Evolutionary conservation across 2,329 filamentous ascomycete species (phyloP), one percentile per base, ranked within the genome.

Genomic region (Claviceps humidiphila): DNA sequence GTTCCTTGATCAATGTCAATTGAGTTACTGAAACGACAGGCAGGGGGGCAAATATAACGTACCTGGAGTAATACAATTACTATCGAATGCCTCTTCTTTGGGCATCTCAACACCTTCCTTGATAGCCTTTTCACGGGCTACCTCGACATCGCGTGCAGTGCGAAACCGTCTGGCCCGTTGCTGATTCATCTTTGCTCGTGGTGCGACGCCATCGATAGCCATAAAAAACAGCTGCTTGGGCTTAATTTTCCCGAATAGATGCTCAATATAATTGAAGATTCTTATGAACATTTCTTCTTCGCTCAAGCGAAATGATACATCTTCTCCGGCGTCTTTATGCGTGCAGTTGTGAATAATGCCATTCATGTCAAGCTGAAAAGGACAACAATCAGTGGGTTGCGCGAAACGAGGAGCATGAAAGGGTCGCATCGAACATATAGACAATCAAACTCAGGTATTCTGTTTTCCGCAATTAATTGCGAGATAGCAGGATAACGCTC

Each of bases 221-320:
- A 98, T 98, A 75, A 96, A 98, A 73, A 98, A 98, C 39, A 98
- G 80, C 74, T 96, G 85, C 71, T 95, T 91, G 13, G 93, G 93
- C 70, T 97, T 97, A 66, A 98, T 98, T 71, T 96, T 98, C 61
- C 91, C 90, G 68, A 95, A 98, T 51, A 98, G 71, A 72, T 98
- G 93, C 70, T 98, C 93, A 59, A 98, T 98, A 68, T 98, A 98
- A 71, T 97, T 97, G 80, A 98, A 98, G 63, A 98, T 98, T 54
- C 89, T 87, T 60, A 98, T 96, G 66, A 98, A 98, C 93, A 98
- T 98, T 69, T 96, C 88, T 68, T 98, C 91, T 68, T 98, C 94
- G 53, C 85, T 91, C 71, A 97, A 84, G 52, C 93, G 89, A 63
- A 94, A 94, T 1, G 88, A 89, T 4, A 89, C 82, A 65, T 91